Base-by-base conservation (phyloP, 495 filamentous ascomycete species). In the Talaromyces adpressus region DNA sequence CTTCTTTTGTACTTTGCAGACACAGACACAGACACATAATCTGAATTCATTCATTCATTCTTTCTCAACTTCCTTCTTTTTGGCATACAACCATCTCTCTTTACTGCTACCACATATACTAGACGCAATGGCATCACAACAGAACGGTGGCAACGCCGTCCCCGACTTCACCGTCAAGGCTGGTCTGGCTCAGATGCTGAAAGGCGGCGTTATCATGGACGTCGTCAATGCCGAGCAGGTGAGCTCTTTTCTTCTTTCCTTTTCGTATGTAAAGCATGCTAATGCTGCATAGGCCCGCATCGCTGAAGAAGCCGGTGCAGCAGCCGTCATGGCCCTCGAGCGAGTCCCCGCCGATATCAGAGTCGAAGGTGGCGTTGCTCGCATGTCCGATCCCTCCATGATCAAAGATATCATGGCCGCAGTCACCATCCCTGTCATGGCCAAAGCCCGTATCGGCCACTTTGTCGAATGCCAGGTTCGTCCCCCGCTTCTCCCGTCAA, bases 391-490 rank as follows among this genome's bases (percentile, higher is more conserved):
- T 80, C 94, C 94, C 8, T 76, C 80, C 66, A 92, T 97, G 88
- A 97, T 98, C 82, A 89, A 90, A 76, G 91, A 93, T 75, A 98
- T 98, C 70, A 96, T 97, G 88, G 86, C 84, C 6, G 85, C 92
- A 34, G 94, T 98, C n/a, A 98, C 94, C 16, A 97, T 98, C 66
- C 94, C 94, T 64, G 95, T 98, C 75, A 98, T 98, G 94, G 94
- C 94, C 22, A 98, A 98, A 81, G 94, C 93, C 18, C 88, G 94
- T 74, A 98, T 98, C 72, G 94, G 94, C 25, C 94, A 98, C 77
- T 91, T 97, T 67, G 92, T 96, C 65, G 94, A 98, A 80, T 97
- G 93, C 81, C 93, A 91, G 86, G 86, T 89, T 75, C 57, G 75
- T 70, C 39, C 32, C 14, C 16, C 41, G 5, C 41, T 45, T 64